Base-by-base conservation (phyloP, 2,329 filamentous ascomycete species). In the Periconia sp. region DNA sequence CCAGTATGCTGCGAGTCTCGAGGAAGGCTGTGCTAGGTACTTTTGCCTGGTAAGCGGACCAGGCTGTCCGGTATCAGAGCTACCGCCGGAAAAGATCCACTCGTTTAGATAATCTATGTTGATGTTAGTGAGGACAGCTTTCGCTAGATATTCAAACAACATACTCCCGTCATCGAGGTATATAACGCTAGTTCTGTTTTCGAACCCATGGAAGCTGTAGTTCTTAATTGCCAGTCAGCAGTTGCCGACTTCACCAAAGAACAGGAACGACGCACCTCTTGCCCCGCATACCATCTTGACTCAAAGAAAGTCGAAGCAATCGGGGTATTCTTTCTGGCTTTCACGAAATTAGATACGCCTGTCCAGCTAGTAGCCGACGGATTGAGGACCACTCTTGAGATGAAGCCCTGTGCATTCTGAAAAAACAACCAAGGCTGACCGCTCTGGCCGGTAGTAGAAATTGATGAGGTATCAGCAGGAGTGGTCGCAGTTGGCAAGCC, bases 281-380 rank as follows among this genome's bases (percentile, higher is more conserved):
- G 49, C 14, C 31, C 50, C n/a, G 33, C 41, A 46, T 58, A 59
- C 45, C 56, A 62, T 10, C 54, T 20, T 19, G 53, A 13, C 46
- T 52, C 54, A 6, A 58, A 30, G 13, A 49, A 41, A 23, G 49
- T 52, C 23, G 58, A 54, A n/a, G 58, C 49, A 6, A 61, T 11
- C 14, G 58, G 58, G 40, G 52, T 58, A 6, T 45, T 37, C 10
- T 41, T 45, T 27, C 49, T 59, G 7, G 56, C 56, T 37, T 48
- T 42, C 13, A 42, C 54, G 49, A 63, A 63, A 31, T 57, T 57
- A 2, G 53, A 48, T 1, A 59, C 56, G 31, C 52, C 31, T 18
- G 58, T 63, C 60, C 56, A 61, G 23, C 58, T 60, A 1, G 55
- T 56, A 42, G 60, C 59, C 33, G 51, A 59, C 15, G 58, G 58